Evolutionary conservation across 352 stramenopile genomes (phyloP), one percentile per base, ranked within the genome.

Genomic region (Phytophthora idaei): DNA sequence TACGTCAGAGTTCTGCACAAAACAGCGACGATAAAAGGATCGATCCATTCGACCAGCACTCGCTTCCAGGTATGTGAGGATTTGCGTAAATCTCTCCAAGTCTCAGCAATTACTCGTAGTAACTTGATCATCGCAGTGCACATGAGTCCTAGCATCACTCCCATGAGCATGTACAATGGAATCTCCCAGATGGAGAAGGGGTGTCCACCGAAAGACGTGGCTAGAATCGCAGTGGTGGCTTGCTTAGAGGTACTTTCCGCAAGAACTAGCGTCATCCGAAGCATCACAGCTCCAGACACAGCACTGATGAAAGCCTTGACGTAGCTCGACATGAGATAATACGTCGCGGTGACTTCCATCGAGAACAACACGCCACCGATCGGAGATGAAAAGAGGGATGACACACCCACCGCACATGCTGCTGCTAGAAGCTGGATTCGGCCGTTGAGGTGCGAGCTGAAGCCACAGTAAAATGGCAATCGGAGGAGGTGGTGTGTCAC

Each of bases 281-380:
- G 64, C 81, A 94, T 93, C 9, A 96, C 32, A 1, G 90, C 74
- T 12, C 83, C 90, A 1, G 85, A 77, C 5, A 96, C 85, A 0
- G 90, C 85, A 45, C 83, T 91, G 55, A 97, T 86, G 66, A 97
- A 97, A 4, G 83, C 85, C 72, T 94, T 94, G 67, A 92, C 92
- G 76, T 96, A 97, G 75, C 95, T 96, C 52, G 84, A 93, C 62
- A 93, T 92, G 61, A 95, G 73, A 55, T 94, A 95, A 69, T 94
- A 97, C 8, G 89, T 95, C 12, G 87, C 78, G 0, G 88, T 95
- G 31, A 98, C 93, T 60, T 98, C 95, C 69, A 98, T 97, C 0
- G 85, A 97, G 74, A 98, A 98, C 27, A 98, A 75, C 12, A 98
- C 96, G 7, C 94, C 95, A 15, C 95, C 95, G 25, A 98, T 97